Conservation (phyloP, 2,329 filamentous ascomycete species). For the Colletotrichum limetticola region DNA sequence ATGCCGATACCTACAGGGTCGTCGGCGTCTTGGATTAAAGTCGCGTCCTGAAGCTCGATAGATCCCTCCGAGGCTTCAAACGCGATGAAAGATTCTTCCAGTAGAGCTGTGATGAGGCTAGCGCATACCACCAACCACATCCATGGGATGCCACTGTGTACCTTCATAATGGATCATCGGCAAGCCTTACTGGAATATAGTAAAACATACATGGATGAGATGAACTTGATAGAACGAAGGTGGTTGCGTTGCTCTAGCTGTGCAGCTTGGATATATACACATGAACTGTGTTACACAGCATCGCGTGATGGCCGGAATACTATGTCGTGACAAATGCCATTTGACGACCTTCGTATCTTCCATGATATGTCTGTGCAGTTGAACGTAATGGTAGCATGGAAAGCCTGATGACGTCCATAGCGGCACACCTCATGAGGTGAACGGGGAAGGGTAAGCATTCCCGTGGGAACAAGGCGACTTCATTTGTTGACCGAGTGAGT, state of each 20-base stretch:
- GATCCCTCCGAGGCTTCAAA: constrained; percentile 3
- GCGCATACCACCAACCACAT: background rate
- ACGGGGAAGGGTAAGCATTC: background rate
- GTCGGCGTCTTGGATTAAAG: background rate
- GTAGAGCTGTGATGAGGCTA: background rate
- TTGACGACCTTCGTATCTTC: background rate
- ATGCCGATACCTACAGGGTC: constrained; percentile 26
- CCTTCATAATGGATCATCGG: too few species aligned
- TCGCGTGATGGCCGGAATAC: background rate
- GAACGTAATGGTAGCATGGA: background rate
- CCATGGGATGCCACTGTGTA: background rate
- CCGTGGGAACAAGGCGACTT: background rate
- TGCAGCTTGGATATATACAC: background rate
- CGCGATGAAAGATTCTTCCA: constrained; percentile 11
- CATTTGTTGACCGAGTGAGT: background rate
- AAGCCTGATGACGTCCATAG: background rate
- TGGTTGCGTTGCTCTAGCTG: background rate
- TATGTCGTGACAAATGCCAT: background rate
- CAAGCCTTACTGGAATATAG: background rate
- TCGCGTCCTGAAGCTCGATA: constrained; percentile 9
- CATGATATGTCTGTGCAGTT: background rate
- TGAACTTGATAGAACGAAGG: background rate
- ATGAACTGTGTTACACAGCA: background rate
- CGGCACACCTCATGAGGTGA: background rate
- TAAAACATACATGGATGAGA: background rate